Conservation (phyloP, 2,329 filamentous ascomycete genomes). For the Pestalotiopsis sp. region DNA sequence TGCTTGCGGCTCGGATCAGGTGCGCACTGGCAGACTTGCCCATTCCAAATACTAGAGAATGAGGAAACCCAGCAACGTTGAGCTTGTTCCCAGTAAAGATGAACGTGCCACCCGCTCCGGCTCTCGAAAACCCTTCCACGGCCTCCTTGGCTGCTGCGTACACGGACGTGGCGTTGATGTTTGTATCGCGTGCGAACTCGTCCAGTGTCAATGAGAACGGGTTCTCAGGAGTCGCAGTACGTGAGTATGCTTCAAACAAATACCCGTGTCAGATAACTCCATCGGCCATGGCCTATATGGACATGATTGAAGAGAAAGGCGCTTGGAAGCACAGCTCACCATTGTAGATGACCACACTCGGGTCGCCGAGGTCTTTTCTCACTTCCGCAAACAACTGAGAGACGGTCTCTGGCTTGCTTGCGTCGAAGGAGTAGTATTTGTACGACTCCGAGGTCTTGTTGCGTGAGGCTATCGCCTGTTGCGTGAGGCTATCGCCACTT, state of each 20-base stretch:
- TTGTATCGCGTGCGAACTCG: not conserved
- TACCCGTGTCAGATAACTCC: not conserved
- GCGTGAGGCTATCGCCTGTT: constrained; percentile 15
- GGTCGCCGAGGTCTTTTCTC: constrained; percentile 6
- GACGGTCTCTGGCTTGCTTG: constrained; percentile 18
- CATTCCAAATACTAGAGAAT: constrained; percentile 11
- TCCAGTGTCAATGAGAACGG: constrained; percentile 18
- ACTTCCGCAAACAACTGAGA: constrained; percentile 23
- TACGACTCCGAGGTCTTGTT: constrained; percentile 1
- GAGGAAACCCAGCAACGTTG: constrained; percentile 18
- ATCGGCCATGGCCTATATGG: not conserved
- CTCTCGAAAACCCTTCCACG: constrained; percentile 21
- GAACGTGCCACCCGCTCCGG: constrained; percentile 24
- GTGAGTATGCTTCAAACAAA: not conserved
- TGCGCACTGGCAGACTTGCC: constrained; percentile 13
- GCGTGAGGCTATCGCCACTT: constrained; percentile 15
- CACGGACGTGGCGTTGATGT: constrained; percentile 17
- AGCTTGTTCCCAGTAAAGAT: constrained; percentile 29
- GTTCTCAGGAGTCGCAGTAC: not conserved
- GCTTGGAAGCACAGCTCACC: constrained; percentile 5
- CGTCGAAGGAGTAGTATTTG: constrained; percentile 11
- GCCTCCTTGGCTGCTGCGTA: constrained; percentile 21
- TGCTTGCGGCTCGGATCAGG: constrained; percentile 20
- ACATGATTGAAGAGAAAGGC: not conserved
- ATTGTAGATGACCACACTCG: constrained; percentile 24